Base-by-base conservation (phyloP, 2,329 filamentous ascomycete species). In the Xylariaceae sp. region DNA sequence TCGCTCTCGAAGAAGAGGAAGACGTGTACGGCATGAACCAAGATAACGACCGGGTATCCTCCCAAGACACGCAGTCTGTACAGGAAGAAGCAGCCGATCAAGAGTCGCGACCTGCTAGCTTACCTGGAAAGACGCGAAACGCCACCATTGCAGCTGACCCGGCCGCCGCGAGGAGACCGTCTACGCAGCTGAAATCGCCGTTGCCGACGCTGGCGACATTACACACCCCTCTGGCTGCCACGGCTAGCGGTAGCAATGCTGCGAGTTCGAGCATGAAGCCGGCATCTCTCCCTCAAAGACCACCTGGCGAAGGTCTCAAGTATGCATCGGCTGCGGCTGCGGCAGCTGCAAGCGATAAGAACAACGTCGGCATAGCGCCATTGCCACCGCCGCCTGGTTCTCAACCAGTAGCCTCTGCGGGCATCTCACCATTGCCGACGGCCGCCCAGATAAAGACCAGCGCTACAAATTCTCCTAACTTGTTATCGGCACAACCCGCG, bases 311-410 rank as follows among this genome's bases (percentile, higher is more conserved):
- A 61, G 87, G 85, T 2, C 71, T 98, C 50, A 97, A 97, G 65
- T 98, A 98, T 60, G 92, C 92, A 31, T 97, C 92, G 26, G 92
- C 92, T 0, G 92, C 92, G 0, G 92, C 92, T 0, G 92, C 92
- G 0, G 92, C 90, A 0, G 90, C 92, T 1, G 88, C 89, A 31
- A 88, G 80, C 61, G 88, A 95, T 52, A 76, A 70, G 65, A 89
- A 87, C 68, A 90, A 83, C 59, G 83, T 97, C 19, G 92, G 92
- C 17, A 96, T 98, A 57, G 83, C 90, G 42, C 92, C 92, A 28
- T 71, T 97, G 56, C 92, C 92, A 39, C 90, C 92, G 46, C 92
- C 92, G 54, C 88, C 88, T 18, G 84, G 85, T 26, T 63, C 71
- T 30, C 60, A 65, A 40, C 58, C 65, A 12, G 41, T 54, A 13